Percentiles rank a stretch among this genome's conserved stretches.
phyloP scores from a whole-genome alignment of 2,329 filamentous ascomycete genomes.

The Phialophora tarda region DNA sequence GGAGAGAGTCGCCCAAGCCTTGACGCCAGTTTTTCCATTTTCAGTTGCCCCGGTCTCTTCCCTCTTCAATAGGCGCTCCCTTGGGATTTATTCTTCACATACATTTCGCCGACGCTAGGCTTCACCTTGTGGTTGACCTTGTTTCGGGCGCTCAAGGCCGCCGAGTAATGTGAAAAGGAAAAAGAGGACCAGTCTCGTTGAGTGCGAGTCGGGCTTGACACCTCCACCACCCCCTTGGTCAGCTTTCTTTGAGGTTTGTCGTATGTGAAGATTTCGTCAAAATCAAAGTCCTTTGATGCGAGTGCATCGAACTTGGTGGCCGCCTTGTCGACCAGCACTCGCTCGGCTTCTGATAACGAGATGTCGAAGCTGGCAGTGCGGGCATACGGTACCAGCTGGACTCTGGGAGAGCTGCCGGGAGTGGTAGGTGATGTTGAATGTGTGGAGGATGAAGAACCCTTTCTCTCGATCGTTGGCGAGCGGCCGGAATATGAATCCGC shows the following conservation, averaged over 20 bases:
- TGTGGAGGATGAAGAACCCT: slow-evolving; percentile 16
- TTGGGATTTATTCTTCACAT: slow-evolving; percentile 33
- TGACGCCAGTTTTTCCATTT: slow-evolving; percentile 6
- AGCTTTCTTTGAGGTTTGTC: slow-evolving; percentile 39
- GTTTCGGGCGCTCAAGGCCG: slow-evolving; percentile 29
- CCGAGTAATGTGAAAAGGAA: slow-evolving; percentile 37
- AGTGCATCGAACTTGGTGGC: slow-evolving; percentile 35
- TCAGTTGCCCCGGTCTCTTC: slow-evolving; percentile 2
- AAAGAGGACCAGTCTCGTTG: slow-evolving; percentile 39
- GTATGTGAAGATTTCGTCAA: slow-evolving; percentile 41
- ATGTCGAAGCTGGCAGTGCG: slow-evolving; percentile 37
- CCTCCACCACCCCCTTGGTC: slow-evolving; percentile 36
- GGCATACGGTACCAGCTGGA: slow-evolving; percentile 39
- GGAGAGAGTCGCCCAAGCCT: neutral
- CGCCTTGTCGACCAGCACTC: slow-evolving; percentile 33
- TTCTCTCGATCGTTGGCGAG: slow-evolving; percentile 25
- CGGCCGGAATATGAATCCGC: slow-evolving; percentile 25
- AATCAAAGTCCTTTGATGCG: slow-evolving; percentile 40
- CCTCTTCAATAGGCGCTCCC: slow-evolving; percentile 6
- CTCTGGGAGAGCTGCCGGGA: slow-evolving; percentile 28
- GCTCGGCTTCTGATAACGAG: slow-evolving; percentile 36
- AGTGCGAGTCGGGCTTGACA: slow-evolving; percentile 35
- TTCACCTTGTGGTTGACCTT: slow-evolving; percentile 33
- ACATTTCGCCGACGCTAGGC: slow-evolving; percentile 31
- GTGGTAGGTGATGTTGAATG: slow-evolving; percentile 24